Evolutionary conservation across 2,329 filamentous ascomycete genomes (phyloP).

Genomic region (Curvularia hawaiiensis): DNA sequence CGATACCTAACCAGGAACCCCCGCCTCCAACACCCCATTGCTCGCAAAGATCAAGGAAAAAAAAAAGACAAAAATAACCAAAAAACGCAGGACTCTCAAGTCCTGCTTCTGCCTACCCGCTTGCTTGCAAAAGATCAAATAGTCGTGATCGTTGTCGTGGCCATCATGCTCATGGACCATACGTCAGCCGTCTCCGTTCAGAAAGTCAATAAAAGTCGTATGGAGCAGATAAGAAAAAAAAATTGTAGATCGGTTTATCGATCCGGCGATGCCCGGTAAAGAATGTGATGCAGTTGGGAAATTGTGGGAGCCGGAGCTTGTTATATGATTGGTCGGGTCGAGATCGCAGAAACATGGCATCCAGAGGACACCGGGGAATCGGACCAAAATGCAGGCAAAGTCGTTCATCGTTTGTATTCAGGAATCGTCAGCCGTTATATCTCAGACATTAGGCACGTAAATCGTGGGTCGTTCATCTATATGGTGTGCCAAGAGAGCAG

Average conservation of each 20-base stretch:
- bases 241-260: conserved; percentile 11
- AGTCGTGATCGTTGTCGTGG: conserved; percentile 28
- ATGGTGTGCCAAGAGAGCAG: conserved; percentile 34
- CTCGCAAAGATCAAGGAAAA: conserved; percentile 8
- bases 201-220: conserved; percentile 27
- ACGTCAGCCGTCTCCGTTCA: conserved; percentile 32
- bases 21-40: conserved; percentile 1
- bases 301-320: conserved; percentile 21
- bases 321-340: conserved; percentile 14
- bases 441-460: conserved; percentile 40
- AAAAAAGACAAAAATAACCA: conserved; percentile 17
- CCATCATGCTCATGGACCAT: conserved; percentile 31
- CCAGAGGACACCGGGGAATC: conserved; percentile 46
- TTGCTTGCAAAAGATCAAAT: conserved; percentile 18
- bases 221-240: conserved; percentile 25
- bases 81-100: conserved; percentile 13
- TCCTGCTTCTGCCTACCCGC: conserved; percentile 15
- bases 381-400: conserved; percentile 36
- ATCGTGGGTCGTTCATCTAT: conserved; percentile 40
- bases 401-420: conserved; percentile 40
- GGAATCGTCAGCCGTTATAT: conserved; percentile 42
- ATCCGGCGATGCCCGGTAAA: conserved; percentile 27
- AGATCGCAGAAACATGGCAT: conserved; percentile 42
- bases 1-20: conserved; percentile 11
- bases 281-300: conserved; percentile 40